These are phyloP conservation scores for Tephrocybe sp. DNA, from an alignment of 768 basidiomycete genomes.

Conservation along the genomic window DNA sequence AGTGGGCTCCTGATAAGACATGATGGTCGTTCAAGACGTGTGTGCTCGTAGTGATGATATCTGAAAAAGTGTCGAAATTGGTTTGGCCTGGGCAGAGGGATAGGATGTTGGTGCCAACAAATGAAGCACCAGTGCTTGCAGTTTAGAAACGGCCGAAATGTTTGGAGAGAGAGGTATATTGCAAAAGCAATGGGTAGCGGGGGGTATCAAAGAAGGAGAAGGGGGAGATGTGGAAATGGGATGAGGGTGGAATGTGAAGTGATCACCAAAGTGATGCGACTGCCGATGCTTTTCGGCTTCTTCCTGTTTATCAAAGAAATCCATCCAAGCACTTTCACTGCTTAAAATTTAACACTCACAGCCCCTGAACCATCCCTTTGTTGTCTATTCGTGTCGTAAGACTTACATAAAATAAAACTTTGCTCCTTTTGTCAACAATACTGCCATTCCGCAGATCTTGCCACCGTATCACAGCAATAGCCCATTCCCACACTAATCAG, in stretches of 20 bases:
- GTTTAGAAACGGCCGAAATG: conserved; percentile 24
- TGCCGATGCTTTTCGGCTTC: conserved; percentile 19
- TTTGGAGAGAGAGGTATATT: conserved; percentile 19
- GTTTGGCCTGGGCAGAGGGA: conserved; percentile 12
- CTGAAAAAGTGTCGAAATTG: conserved; percentile 9
- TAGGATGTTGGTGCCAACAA: conserved; percentile 19
- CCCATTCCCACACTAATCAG: too few relatives aligned
- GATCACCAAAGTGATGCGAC: conserved; percentile 17
- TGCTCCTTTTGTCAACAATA: too few relatives aligned
- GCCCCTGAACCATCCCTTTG: too few relatives aligned
- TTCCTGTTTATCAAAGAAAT: conserved; percentile 15
- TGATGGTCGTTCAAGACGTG: conserved; percentile 33
- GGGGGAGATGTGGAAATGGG: conserved; percentile 15
- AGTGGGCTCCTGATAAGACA: conserved; percentile 62
- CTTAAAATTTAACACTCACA: too few relatives aligned
- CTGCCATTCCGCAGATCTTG: too few relatives aligned
- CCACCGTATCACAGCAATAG: too few relatives aligned
- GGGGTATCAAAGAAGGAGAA: conserved; percentile 35
- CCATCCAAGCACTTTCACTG: too few relatives aligned
- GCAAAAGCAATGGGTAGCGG: conserved; percentile 15
- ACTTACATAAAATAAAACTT: too few relatives aligned
- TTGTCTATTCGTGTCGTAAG: too few relatives aligned
- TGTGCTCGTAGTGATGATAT: conserved; percentile 18
- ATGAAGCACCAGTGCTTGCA: conserved; percentile 47
- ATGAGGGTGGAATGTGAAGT: conserved; percentile 1